phyloP scores from a whole-genome alignment of 345 rosid species.

The Populus deltoides region DNA sequence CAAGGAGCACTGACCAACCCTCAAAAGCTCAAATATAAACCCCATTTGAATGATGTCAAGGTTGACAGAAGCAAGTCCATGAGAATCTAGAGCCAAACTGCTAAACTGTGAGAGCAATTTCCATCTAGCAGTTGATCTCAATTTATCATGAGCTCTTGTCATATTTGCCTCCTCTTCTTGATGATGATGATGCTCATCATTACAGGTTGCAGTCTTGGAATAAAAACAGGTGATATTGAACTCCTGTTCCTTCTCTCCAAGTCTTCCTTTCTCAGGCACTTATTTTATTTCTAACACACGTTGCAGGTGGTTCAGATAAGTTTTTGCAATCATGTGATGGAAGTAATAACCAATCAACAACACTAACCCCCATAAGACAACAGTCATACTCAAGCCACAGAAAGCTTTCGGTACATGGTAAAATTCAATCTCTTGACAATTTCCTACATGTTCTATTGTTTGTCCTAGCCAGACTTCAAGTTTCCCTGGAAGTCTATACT shows the following conservation, averaged over 20 bases:
- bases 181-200: slow-evolving; percentile 17
- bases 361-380: neutral
- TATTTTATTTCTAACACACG: neutral
- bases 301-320: slow-evolving; percentile 15
- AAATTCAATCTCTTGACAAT: neutral
- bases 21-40: neutral
- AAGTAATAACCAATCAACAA: slow-evolving; percentile 9
- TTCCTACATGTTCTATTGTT: too few relatives aligned
- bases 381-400: slow-evolving; percentile 16
- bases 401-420: slow-evolving; percentile 42
- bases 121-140: slow-evolving; percentile 2
- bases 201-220: slow-evolving; percentile 13
- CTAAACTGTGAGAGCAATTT: neutral
- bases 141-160: slow-evolving; percentile 26
- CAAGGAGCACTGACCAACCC: neutral
- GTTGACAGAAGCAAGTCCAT: neutral
- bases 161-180: slow-evolving; percentile 20
- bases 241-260: neutral
- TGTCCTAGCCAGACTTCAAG: too few relatives aligned
- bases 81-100: too few relatives aligned
- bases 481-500: neutral
- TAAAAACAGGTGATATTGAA: slow-evolving; percentile 11
- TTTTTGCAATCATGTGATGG: slow-evolving; percentile 12
- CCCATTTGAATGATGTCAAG: neutral
- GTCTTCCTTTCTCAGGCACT: neutral